Evolutionary conservation across 192 early-diverging fungal species (phyloP).

Genomic region (Backusella morwellensis): DNA sequence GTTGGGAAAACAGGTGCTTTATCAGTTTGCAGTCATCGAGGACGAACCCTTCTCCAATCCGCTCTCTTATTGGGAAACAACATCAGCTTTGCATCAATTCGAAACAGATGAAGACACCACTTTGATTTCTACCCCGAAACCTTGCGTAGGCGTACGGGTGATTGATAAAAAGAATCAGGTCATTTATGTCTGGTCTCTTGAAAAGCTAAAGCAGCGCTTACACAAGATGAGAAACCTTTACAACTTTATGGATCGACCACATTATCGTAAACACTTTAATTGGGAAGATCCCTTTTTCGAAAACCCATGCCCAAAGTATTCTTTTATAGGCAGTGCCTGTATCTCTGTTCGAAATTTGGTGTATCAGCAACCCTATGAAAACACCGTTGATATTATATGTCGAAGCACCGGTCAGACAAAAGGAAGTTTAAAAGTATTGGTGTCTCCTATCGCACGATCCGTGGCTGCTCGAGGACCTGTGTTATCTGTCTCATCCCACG

Average conservation of each 20-base stretch:
- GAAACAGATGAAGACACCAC: constrained; percentile 46
- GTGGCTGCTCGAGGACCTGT: neutral
- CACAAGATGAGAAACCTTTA: constrained; percentile 51
- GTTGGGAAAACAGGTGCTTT: constrained; percentile 75
- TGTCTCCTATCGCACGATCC: constrained; percentile 40
- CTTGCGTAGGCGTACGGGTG: constrained; percentile 53
- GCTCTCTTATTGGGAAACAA: constrained; percentile 51
- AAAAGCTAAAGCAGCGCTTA: constrained; percentile 36
- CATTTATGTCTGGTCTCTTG: constrained; percentile 46
- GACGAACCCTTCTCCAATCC: constrained; percentile 52
- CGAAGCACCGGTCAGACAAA: constrained; percentile 41
- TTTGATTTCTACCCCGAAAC: constrained; percentile 41
- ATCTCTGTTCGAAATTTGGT: constrained; percentile 41
- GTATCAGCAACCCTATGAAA: constrained; percentile 42
- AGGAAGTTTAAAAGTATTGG: constrained; percentile 39
- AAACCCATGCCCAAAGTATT: constrained; percentile 49
- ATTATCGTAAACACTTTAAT: constrained; percentile 57
- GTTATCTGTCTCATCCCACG: neutral
- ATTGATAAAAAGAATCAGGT: constrained; percentile 54
- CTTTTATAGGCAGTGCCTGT: constrained; percentile 52
- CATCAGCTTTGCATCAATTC: constrained; percentile 47
- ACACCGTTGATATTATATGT: constrained; percentile 40
- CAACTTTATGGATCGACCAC: constrained; percentile 54
- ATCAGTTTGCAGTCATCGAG: constrained; percentile 80
- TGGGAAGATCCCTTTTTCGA: constrained; percentile 65